Conservation (phyloP, 345 rosid genomes). For the Citrus reticulata region DNA sequence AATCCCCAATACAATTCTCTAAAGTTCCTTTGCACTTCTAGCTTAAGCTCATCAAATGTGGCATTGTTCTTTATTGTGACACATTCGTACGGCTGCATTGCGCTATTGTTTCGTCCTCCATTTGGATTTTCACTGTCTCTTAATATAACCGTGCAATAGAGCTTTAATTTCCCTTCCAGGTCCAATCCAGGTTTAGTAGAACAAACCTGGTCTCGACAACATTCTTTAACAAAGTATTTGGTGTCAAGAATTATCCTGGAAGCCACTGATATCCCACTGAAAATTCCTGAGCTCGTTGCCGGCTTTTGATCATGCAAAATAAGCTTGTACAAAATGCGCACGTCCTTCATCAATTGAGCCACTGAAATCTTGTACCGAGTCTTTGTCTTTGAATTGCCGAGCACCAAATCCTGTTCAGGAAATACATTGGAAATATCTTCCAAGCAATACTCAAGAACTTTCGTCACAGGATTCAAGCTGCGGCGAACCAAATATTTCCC, state of each 20-base stretch:
- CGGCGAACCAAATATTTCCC: slow-evolving; percentile 88
- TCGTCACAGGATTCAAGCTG: slow-evolving; percentile 85
- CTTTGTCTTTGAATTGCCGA: slow-evolving; percentile 37
- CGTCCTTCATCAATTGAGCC: slow-evolving; percentile 66
- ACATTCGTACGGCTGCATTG: slow-evolving; percentile 61
- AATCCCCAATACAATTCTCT: slow-evolving; percentile 73
- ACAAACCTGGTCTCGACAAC: slow-evolving; percentile 19
- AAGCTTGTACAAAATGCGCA: slow-evolving; percentile 45
- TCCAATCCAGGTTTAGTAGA: slow-evolving; percentile 24
- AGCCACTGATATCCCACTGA: slow-evolving; percentile 49
- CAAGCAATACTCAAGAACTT: slow-evolving; percentile 80
- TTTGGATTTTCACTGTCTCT: slow-evolving; percentile 21
- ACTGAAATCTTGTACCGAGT: slow-evolving; percentile 48
- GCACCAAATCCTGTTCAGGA: slow-evolving; percentile 38
- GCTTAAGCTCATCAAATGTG: slow-evolving; percentile 59
- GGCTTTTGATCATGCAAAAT: slow-evolving; percentile 53
- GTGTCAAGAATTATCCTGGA: slow-evolving; percentile 70
- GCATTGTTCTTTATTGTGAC: slow-evolving; percentile 51
- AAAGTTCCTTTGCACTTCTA: slow-evolving; percentile 58
- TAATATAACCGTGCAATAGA: slow-evolving; percentile 51
- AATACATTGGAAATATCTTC: slow-evolving; percentile 59
- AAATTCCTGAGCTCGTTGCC: slow-evolving; percentile 27
- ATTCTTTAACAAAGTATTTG: slow-evolving; percentile 68
- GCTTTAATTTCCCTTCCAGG: slow-evolving; percentile 39
- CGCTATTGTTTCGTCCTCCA: neutral